Evolutionary conservation across 352 stramenopile genomes (phyloP).

Genomic region (Phytophthora palmivora): DNA sequence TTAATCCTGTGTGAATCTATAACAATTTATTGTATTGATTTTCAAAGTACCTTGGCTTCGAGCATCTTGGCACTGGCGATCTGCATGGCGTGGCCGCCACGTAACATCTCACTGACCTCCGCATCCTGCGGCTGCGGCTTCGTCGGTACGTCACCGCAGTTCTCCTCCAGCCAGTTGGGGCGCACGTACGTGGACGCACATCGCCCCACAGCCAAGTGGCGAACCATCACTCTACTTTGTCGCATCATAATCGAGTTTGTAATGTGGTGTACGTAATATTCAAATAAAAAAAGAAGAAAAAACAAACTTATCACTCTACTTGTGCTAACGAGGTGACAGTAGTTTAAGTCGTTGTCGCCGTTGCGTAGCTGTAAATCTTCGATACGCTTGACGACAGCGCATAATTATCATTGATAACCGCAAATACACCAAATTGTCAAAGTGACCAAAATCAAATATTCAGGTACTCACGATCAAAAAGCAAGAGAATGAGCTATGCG

Average conservation of each 20-base stretch:
- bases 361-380: too few species aligned
- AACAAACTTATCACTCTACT: too few species aligned
- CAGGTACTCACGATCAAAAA: too few species aligned
- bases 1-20: background rate
- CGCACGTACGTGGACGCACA: conserved; percentile 17
- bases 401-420: too few species aligned
- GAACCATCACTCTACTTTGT: conserved; percentile 7
- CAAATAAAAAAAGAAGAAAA: too few species aligned
- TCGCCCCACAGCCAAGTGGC: conserved; percentile 1
- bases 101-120: conserved; percentile 74
- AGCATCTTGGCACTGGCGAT: conserved; percentile 58
- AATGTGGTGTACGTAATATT: background rate
- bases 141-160: conserved; percentile 68
- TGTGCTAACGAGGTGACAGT: too few species aligned
- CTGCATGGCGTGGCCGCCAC: conserved; percentile 70
- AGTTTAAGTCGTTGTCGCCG: too few species aligned
- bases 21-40: background rate
- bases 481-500: too few species aligned
- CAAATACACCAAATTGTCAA: too few species aligned
- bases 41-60: conserved; percentile 43
- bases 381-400: too few species aligned
- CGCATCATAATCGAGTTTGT: conserved; percentile 15
- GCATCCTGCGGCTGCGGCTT: conserved; percentile 46
- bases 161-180: conserved; percentile 70
- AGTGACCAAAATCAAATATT: too few species aligned